A percentile compares a stretch with the other conserved stretches of the same genome.
These are phyloP conservation scores for Tricholoma sp. DNA, from an alignment of 768 basidiomycete species.

Conservation along the genomic window DNA sequence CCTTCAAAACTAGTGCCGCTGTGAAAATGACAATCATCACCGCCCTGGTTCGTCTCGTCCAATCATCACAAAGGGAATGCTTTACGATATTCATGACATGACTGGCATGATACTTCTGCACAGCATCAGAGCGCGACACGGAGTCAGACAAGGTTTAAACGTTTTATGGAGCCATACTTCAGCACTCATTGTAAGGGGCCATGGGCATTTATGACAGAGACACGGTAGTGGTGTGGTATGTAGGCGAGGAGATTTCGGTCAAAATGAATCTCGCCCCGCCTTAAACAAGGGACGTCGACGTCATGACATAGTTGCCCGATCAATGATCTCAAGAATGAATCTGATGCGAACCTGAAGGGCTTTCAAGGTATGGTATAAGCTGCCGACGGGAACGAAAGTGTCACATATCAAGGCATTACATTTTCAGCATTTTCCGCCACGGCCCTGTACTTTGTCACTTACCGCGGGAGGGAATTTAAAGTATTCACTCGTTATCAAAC, in stretches of 20 bases:
- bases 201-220: neutral
- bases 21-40: neutral
- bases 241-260: neutral
- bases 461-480: neutral
- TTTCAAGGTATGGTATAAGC: neutral
- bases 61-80: neutral
- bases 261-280: neutral
- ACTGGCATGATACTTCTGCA: neutral
- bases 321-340: neutral
- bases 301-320: neutral
- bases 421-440: too few relatives aligned
- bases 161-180: too few relatives aligned
- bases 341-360: neutral
- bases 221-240: too few relatives aligned
- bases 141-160: neutral
- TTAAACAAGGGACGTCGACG: neutral
- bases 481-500: slow-evolving; percentile 21
- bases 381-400: too few relatives aligned
- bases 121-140: neutral
- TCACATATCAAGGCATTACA: too few relatives aligned
- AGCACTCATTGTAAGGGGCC: too few relatives aligned
- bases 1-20: neutral
- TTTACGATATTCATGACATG: slow-evolving; percentile 2
- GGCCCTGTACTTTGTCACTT: neutral
- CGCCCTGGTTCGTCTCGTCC: neutral